Conservation (phyloP, 1,284 basidiomycete species). For the Cutaneotrichosporon mucoides region DNA sequence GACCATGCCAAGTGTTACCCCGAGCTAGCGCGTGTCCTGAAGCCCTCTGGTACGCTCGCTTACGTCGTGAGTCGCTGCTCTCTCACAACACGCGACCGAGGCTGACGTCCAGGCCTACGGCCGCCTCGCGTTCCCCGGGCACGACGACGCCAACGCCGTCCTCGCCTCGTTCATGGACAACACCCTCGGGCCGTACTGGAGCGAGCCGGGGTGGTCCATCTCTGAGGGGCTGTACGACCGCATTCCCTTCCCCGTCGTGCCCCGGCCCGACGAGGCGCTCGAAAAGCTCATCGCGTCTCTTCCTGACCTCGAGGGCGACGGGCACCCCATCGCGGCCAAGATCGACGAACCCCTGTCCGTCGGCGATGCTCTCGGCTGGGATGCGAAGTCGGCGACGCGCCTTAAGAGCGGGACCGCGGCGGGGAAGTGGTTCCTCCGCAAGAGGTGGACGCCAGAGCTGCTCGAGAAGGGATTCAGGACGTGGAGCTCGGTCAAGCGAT, state of each 20-base stretch:
- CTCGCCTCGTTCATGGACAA: slow-evolving; percentile 52
- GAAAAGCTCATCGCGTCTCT: slow-evolving; percentile 13
- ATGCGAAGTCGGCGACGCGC: slow-evolving; percentile 24
- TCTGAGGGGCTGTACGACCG: slow-evolving; percentile 66
- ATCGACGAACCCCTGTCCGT: slow-evolving; percentile 29
- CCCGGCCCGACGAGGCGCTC: slow-evolving; percentile 4
- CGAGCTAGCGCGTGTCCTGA: slow-evolving; percentile 62
- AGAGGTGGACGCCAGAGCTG: slow-evolving; percentile 61
- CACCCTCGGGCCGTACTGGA: slow-evolving; percentile 66
- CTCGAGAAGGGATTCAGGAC: slow-evolving; percentile 67
- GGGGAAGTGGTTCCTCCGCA: slow-evolving; percentile 60
- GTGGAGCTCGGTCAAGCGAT: slow-evolving; percentile 67
- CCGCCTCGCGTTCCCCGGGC: slow-evolving; percentile 64
- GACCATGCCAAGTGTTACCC: slow-evolving; percentile 68
- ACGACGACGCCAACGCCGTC: slow-evolving; percentile 57
- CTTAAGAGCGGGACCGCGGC: slow-evolving; percentile 27
- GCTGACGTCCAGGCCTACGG: slow-evolving; percentile 61
- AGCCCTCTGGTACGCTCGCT: slow-evolving; percentile 65
- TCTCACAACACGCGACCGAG: neutral
- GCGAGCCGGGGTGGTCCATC: slow-evolving; percentile 72
- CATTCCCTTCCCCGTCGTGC: slow-evolving; percentile 58
- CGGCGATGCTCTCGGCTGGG: slow-evolving; percentile 17
- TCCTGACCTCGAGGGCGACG: slow-evolving; percentile 53
- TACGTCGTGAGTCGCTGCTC: slow-evolving; percentile 60
- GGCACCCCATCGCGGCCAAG: slow-evolving; percentile 11